Conservation (phyloP, 768 basidiomycete genomes). For the Polyporus arcularius region DNA sequence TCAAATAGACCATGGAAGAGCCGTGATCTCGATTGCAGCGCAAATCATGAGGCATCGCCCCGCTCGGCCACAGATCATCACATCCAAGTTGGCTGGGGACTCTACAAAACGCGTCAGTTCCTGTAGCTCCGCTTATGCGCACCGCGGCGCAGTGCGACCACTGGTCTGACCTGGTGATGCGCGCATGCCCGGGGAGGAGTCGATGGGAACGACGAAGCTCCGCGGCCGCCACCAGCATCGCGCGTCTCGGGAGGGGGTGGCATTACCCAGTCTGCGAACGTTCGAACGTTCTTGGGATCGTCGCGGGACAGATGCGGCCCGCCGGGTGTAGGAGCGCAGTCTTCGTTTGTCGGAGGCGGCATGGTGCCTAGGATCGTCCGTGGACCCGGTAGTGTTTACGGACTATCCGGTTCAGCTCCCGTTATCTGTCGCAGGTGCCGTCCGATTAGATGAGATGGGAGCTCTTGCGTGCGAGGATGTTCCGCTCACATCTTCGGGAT, state of each 20-base stretch:
- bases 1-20: neutral
- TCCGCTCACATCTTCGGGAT: neutral
- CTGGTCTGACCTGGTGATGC: neutral
- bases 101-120: too few relatives aligned
- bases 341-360: neutral
- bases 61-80: conserved; percentile 9
- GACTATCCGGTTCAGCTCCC: conserved; percentile 6
- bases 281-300: conserved; percentile 22
- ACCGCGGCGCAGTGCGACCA: neutral
- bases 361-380: neutral
- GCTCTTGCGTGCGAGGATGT: neutral
- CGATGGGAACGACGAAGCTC: neutral
- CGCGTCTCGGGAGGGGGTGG: neutral
- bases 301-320: neutral
- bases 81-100: neutral
- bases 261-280: neutral
- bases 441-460: conserved; percentile 12
- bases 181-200: neutral
- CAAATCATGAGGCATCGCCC: conserved; percentile 16
- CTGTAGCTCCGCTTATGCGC: too few relatives aligned
- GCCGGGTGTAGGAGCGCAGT: neutral
- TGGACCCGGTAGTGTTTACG: neutral
- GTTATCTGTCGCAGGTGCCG: conserved; percentile 8
- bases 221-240: neutral
- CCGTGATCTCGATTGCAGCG: conserved; percentile 5